phyloP scores from a whole-genome alignment of 495 filamentous ascomycete species.

The Xylaria castorea region DNA sequence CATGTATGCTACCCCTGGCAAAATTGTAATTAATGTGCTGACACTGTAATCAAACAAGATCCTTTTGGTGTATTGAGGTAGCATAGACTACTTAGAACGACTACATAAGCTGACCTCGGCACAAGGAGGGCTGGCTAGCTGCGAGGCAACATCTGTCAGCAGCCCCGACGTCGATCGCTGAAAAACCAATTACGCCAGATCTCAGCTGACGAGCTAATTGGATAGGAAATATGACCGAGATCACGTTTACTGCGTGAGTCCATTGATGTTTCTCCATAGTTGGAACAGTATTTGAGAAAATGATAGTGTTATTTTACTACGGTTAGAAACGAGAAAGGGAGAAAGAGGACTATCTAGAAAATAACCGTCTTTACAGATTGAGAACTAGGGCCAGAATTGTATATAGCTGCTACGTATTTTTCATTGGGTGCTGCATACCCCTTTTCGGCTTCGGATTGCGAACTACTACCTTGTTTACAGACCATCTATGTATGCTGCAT shows the following conservation, averaged over 20 bases:
- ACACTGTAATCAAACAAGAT: slow-evolving; percentile 6
- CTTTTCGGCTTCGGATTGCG: slow-evolving; percentile 14
- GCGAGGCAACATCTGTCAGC: slow-evolving; percentile 12
- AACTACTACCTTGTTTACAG: not conserved
- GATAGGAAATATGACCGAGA: not conserved
- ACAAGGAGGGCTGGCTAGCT: not conserved
- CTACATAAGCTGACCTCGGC: slow-evolving; percentile 11
- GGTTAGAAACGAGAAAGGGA: not conserved
- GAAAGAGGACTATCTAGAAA: not conserved
- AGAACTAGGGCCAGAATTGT: not conserved
- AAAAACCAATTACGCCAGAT: not conserved
- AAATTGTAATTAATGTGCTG: not conserved
- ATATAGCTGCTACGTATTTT: not conserved
- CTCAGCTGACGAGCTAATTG: not conserved
- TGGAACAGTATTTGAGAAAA: not conserved
- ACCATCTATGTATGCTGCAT: not conserved
- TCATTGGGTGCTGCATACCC: not conserved
- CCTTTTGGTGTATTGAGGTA: not conserved
- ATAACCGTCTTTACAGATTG: not conserved
- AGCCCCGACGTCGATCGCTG: slow-evolving; percentile 10
- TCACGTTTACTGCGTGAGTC: not conserved
- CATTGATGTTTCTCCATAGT: not conserved
- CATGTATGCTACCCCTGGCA: not conserved
- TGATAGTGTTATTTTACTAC: not conserved
- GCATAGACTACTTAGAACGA: not conserved